A percentile compares a stretch with the other conserved stretches of the same genome.
Evolutionary conservation across 148 eudicot species (phyloP).

Genomic region (Arctostaphylos glauca): DNA sequence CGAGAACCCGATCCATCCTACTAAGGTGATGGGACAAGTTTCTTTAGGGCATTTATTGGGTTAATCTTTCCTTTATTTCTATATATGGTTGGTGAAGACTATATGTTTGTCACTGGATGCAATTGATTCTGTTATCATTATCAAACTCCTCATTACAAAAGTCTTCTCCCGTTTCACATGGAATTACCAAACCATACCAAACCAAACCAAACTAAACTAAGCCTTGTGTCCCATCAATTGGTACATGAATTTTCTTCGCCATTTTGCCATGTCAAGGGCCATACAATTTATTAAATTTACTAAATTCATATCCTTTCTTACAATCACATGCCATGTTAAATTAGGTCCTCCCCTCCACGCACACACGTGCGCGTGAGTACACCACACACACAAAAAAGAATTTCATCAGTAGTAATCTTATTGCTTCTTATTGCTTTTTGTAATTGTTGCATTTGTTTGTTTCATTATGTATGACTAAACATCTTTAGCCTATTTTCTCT

Average conservation of each 20-base stretch:
- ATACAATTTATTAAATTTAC: background rate
- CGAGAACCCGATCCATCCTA: background rate
- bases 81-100: background rate
- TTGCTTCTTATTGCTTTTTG: background rate
- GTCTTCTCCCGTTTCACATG: background rate
- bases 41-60: background rate
- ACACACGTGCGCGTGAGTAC: no score
- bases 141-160: background rate
- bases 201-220: background rate
- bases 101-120: background rate
- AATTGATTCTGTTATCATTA: background rate
- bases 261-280: background rate
- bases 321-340: background rate
- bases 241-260: background rate
- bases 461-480: background rate
- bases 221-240: background rate
- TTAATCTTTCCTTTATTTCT: background rate
- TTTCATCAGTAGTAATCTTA: no score
- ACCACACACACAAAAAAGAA: background rate
- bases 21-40: no score
- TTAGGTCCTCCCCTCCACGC: background rate
- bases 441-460: background rate
- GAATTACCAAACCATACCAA: background rate
- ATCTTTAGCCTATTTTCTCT: background rate
- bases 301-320: background rate